Percentiles rank a stretch among this genome's conserved stretches.
Evolutionary conservation across 495 filamentous ascomycete genomes (phyloP).

Genomic region (Neohortaea acidophila): DNA sequence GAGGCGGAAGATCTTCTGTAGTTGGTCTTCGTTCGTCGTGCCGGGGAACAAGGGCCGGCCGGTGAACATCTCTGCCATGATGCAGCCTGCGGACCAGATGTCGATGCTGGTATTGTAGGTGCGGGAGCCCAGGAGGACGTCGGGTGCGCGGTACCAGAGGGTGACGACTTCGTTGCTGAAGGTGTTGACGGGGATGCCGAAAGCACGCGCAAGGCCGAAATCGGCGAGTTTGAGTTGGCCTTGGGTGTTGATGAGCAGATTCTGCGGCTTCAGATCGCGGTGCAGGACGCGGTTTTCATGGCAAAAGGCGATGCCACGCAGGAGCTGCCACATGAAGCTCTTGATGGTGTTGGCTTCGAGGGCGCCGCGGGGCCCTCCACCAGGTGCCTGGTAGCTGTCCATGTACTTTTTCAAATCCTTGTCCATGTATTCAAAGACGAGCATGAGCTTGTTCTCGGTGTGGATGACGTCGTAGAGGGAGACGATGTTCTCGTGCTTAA

Average conservation of each 20-base stretch:
- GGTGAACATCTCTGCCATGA: slow-evolving; percentile 98
- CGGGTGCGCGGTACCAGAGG: slow-evolving; percentile 88
- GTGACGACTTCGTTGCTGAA: slow-evolving; percentile 98
- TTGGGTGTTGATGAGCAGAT: slow-evolving; percentile 70
- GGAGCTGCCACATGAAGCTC: slow-evolving; percentile 91
- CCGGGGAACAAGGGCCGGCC: slow-evolving; percentile 86
- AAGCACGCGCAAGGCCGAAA: slow-evolving; percentile 82
- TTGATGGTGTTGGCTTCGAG: slow-evolving; percentile 79
- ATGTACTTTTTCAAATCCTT: slow-evolving; percentile 96
- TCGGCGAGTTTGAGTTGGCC: slow-evolving; percentile 69
- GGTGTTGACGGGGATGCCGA: slow-evolving; percentile 94
- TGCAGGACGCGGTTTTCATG: slow-evolving; percentile 92
- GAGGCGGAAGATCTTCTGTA: slow-evolving; percentile 87
- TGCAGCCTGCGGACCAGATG: slow-evolving; percentile 94
- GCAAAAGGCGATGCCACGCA: slow-evolving; percentile 89
- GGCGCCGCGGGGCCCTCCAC: slow-evolving; percentile 58
- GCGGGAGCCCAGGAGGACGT: slow-evolving; percentile 75
- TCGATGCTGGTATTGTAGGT: slow-evolving; percentile 97
- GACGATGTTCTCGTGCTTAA: slow-evolving; percentile 91
- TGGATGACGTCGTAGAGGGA: slow-evolving; percentile 88
- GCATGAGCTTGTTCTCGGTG: slow-evolving; percentile 91
- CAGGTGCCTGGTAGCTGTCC: slow-evolving; percentile 36
- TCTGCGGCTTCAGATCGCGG: slow-evolving; percentile 92
- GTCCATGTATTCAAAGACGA: slow-evolving; percentile 90
- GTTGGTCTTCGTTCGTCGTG: slow-evolving; percentile 91